Evolutionary conservation across 2,329 filamentous ascomycete genomes (phyloP).

Genomic region (Phyllachora maydis): DNA sequence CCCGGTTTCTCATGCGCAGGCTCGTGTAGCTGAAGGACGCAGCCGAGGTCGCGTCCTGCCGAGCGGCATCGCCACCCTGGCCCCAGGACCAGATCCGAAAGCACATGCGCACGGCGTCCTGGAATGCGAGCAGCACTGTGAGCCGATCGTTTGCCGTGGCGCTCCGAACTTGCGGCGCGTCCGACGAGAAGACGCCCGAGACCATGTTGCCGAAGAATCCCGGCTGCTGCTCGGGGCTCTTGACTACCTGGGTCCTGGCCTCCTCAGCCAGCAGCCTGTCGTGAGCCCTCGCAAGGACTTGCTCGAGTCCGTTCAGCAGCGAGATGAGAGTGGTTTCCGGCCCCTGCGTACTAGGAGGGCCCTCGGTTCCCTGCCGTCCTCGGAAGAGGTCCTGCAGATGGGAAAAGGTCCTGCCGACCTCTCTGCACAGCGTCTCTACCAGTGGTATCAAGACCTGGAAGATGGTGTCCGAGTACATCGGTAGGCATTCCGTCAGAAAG

Average conservation of each 20-base stretch:
- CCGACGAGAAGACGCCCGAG: slow-evolving; percentile 70
- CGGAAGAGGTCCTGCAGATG: slow-evolving; percentile 45
- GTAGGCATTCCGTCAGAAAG: slow-evolving; percentile 66
- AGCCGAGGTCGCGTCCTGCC: slow-evolving; percentile 43
- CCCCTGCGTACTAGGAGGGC: no score
- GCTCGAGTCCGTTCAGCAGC: slow-evolving; percentile 84
- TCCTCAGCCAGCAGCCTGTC: slow-evolving; percentile 64
- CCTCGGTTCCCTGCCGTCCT: slow-evolving; percentile 1
- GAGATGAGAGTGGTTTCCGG: slow-evolving; percentile 60
- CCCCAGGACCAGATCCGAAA: slow-evolving; percentile 95
- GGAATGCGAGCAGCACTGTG: slow-evolving; percentile 88
- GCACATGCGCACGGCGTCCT: slow-evolving; percentile 83
- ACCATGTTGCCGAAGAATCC: slow-evolving; percentile 92
- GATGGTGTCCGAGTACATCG: slow-evolving; percentile 64
- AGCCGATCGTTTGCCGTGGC: slow-evolving; percentile 82
- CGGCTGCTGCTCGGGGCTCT: slow-evolving; percentile 65
- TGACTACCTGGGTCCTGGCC: slow-evolving; percentile 42
- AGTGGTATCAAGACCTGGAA: slow-evolving; percentile 83
- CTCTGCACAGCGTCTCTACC: slow-evolving; percentile 70
- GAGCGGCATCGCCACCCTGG: slow-evolving; percentile 33
- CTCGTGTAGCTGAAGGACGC: slow-evolving; percentile 86
- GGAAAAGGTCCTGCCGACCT: slow-evolving; percentile 54
- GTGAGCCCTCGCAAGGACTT: slow-evolving; percentile 72
- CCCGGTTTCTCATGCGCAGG: slow-evolving; percentile 73
- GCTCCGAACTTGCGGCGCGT: slow-evolving; percentile 55